These are phyloP conservation scores for Curvularia spicifera DNA, from an alignment of 2,329 filamentous ascomycete genomes.

Conservation along the genomic window DNA sequence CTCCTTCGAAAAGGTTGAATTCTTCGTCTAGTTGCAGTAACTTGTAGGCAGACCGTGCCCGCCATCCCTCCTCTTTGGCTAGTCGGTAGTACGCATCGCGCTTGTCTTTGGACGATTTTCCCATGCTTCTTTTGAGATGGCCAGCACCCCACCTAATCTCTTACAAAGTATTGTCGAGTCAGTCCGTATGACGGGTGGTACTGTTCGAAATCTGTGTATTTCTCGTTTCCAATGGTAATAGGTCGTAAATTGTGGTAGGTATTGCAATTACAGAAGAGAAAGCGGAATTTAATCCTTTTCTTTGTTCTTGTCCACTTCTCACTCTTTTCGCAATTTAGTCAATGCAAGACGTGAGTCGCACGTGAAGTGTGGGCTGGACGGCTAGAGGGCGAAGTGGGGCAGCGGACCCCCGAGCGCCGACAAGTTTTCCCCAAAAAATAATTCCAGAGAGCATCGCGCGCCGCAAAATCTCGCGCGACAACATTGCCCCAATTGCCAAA, in stretches of 20 bases:
- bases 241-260: neutral
- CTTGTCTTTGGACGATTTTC: constrained; percentile 98
- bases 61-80: constrained; percentile 98
- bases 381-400: constrained; percentile 29
- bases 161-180: neutral
- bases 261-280: neutral
- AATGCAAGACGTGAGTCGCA: constrained; percentile 21
- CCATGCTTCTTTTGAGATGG: constrained; percentile 62
- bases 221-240: neutral
- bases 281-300: neutral
- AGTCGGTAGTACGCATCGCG: constrained; percentile 97
- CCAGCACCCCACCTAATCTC: neutral
- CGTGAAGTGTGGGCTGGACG: constrained; percentile 34
- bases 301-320: neutral
- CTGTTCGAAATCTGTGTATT: neutral
- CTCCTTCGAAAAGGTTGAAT: constrained; percentile 90
- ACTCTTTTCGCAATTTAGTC: constrained; percentile 1
- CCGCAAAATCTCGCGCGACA: constrained; percentile 7
- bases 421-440: constrained; percentile 28
- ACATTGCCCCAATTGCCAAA: constrained; percentile 8
- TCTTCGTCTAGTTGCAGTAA: constrained; percentile 94
- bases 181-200: neutral
- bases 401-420: constrained; percentile 36
- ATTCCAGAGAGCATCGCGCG: constrained; percentile 17
- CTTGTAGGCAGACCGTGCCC: constrained; percentile 95